Base-by-base conservation (phyloP, 148 eudicot genomes). In the Gaultheria prostrata region DNA sequence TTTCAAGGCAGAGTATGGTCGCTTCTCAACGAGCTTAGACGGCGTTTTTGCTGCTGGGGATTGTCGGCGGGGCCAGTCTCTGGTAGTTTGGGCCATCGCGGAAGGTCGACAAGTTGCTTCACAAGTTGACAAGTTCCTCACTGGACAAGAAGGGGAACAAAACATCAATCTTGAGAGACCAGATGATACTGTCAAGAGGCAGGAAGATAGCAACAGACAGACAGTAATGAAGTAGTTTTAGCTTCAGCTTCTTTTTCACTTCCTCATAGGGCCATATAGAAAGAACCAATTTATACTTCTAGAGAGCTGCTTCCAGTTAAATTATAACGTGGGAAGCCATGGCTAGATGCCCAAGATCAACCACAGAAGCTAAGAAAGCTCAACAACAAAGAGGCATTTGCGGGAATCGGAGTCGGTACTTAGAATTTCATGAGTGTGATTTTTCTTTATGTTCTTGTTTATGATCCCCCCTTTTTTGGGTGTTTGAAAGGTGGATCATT, bases 11-110 rank as follows among this genome's bases (percentile, higher is more conserved):
- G 87, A 82, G n/a, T 85, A 85, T 54, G 87, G 87, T 0, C 84
- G 74, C 59, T 85, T 85, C 78, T 88, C 98, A 28, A 97, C 98
- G 79, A 94, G 76, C 48, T 91, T 93, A 18, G 98, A 97, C 4
- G 98, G 99, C 0, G 89, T 97, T 20, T 97, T 97, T 80, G 99
- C 98, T 5, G 98, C 99, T 1, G 99, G 99, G 0, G 99, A 97
- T 71, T 97, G 99, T 71, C 88, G 99, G n/a, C 91, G 99, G 5
- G 99, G 99, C 11, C 99, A 97, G 85, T 97, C 99, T 0, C 83
- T 97, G 85, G 95, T 97, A 80, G 99, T 97, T 26, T 97, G 99
- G 99, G 99, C 86, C 33, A 93, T 97, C 82, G 81, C 92, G 8
- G 99, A 97, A 86, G 99, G 99, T 26, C 85, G 99, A 28, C 95